Conservation (phyloP, 306 rosid species). For the Macrotyloma uniflorum region DNA sequence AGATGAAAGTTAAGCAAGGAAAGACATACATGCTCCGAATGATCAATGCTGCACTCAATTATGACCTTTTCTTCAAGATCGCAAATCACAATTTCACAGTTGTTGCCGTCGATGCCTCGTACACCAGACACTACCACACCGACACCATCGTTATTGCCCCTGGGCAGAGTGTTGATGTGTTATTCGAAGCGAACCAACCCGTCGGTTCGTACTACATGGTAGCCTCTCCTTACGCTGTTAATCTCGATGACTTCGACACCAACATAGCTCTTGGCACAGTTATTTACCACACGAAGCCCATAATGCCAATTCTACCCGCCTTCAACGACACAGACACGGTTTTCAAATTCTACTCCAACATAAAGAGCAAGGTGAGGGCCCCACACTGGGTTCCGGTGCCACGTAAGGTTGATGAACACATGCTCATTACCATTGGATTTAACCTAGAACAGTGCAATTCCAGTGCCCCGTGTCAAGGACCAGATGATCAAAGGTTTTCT, state of each 20-base stretch:
- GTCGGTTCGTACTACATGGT: slow-evolving; percentile 61
- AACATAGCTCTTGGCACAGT: background rate
- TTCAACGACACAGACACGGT: background rate
- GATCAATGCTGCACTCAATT: slow-evolving; percentile 61
- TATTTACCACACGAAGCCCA: background rate
- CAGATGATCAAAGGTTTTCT: background rate
- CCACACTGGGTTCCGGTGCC: background rate
- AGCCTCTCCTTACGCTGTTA: slow-evolving; percentile 36
- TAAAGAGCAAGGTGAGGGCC: background rate
- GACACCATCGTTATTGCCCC: slow-evolving; percentile 50
- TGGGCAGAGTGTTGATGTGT: slow-evolving; percentile 56
- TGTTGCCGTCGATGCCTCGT: slow-evolving; percentile 55
- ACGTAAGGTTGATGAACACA: background rate
- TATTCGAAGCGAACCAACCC: slow-evolving; percentile 44
- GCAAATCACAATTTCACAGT: slow-evolving; percentile 61
- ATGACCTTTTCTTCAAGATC: slow-evolving; percentile 57
- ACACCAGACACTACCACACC: slow-evolving; percentile 46
- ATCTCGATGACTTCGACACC: background rate
- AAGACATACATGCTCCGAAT: slow-evolving; percentile 56
- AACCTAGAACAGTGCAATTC: background rate
- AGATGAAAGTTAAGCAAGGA: slow-evolving; percentile 47
- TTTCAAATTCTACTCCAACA: background rate
- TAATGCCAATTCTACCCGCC: background rate
- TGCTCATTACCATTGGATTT: background rate
- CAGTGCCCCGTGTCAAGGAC: background rate